Evolutionary conservation across 2,329 filamentous ascomycete genomes (phyloP).

Genomic region (Eurotiales sp.): DNA sequence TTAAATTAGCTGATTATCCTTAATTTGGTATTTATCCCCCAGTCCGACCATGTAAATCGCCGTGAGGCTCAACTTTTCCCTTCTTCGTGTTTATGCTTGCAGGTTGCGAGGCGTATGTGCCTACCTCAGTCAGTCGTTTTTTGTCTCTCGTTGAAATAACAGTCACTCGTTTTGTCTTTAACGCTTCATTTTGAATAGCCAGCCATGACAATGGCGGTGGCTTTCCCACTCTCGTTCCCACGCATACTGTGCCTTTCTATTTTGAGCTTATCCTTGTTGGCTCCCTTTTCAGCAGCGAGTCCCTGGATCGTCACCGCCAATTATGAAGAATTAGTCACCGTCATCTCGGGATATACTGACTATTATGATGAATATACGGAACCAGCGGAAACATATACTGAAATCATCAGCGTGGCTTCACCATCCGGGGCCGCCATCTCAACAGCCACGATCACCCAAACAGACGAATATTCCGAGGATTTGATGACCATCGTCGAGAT

Average conservation of each 20-base stretch:
- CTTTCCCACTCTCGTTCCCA: conserved; percentile 23
- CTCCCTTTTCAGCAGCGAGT: conserved; percentile 15
- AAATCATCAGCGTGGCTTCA: conserved; percentile 23
- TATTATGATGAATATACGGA: conserved; percentile 9
- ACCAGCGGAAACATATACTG: conserved; percentile 1
- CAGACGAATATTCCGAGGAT: conserved; percentile 11
- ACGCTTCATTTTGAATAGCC: too few species aligned
- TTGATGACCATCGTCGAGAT: conserved; percentile 24
- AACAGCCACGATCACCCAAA: conserved; percentile 21
- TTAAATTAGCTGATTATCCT: too few species aligned
- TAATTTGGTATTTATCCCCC: too few species aligned
- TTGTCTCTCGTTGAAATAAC: neutral
- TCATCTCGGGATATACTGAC: conserved; percentile 16
- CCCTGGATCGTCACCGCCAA: conserved; percentile 30
- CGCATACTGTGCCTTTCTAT: conserved; percentile 20
- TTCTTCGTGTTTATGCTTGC: too few species aligned
- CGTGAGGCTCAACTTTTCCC: too few species aligned
- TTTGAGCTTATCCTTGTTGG: conserved; percentile 19
- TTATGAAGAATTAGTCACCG: conserved; percentile 20
- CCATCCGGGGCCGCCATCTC: conserved; percentile 23
- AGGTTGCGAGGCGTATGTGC: too few species aligned
- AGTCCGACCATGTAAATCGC: too few species aligned
- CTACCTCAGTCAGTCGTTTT: neutral
- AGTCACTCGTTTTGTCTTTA: neutral
- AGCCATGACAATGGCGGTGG: conserved; percentile 7